These are phyloP conservation scores for Trifolium pratense DNA, from an alignment of 306 rosid genomes.

Conservation along the genomic window DNA sequence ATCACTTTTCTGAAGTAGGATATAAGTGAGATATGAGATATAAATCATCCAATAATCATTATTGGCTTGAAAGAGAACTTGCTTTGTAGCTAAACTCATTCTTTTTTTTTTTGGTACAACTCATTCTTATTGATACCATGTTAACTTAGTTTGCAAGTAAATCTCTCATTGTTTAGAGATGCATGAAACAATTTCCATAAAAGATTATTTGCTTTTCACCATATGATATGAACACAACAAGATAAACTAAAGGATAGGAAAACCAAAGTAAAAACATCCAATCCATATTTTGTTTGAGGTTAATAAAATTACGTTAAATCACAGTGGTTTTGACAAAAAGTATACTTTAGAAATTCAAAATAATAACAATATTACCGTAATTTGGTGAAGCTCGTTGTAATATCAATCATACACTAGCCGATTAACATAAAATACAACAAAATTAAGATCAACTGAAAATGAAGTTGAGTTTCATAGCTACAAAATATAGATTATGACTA, in stretches of 20 bases:
- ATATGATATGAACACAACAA: not conserved
- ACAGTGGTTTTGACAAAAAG: not conserved
- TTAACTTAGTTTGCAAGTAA: not conserved
- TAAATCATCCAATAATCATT: not conserved
- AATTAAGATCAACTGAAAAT: constrained; percentile 1
- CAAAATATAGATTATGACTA: not conserved
- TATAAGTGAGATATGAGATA: no score
- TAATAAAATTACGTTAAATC: no score
- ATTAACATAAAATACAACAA: not conserved
- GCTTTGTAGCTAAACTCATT: not conserved
- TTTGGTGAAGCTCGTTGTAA: not conserved
- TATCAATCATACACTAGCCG: not conserved
- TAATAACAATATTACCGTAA: not conserved
- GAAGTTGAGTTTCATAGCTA: not conserved
- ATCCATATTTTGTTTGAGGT: not conserved
- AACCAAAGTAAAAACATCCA: not conserved
- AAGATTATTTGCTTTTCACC: not conserved
- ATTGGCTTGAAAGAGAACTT: not conserved
- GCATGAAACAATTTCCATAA: not conserved
- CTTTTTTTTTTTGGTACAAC: no score
- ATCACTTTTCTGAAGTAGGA: not conserved
- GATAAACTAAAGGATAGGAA: not conserved
- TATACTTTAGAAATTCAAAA: not conserved
- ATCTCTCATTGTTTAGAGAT: no score
- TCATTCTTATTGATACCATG: not conserved